Evolutionary conservation across 805 yeast species (phyloP).

Genomic region (Starmerella scarabaei): DNA sequence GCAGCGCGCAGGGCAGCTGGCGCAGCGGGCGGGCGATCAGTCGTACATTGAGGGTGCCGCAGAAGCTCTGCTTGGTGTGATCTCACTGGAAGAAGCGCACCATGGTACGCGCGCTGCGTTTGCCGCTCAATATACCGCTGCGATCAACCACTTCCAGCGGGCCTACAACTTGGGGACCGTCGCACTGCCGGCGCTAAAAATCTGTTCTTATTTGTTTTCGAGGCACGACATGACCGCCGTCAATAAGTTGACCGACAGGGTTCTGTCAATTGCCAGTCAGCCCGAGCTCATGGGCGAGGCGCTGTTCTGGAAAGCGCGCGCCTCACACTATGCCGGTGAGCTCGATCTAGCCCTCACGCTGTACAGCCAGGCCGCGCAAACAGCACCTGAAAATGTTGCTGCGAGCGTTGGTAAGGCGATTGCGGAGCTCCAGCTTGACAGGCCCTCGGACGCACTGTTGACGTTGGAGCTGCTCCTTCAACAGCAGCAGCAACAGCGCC

Average conservation of each 20-base stretch:
- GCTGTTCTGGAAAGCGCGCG: constrained; percentile 76
- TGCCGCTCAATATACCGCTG: constrained; percentile 41
- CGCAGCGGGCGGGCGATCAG: constrained; percentile 34
- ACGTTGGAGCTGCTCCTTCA: constrained; percentile 60
- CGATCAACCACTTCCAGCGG: constrained; percentile 37
- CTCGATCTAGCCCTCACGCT: constrained; percentile 55
- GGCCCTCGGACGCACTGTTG: constrained; percentile 69
- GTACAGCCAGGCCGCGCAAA: constrained; percentile 59
- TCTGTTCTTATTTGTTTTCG: constrained; percentile 62
- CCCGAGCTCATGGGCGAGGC: constrained; percentile 46
- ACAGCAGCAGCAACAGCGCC: constrained; percentile 29
- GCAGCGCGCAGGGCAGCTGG: constrained; percentile 61
- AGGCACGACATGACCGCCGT: constrained; percentile 48
- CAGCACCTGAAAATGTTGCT: constrained; percentile 46
- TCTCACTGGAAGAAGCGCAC: constrained; percentile 54
- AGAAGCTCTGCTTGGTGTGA: constrained; percentile 50
- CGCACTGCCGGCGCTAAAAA: constrained; percentile 43
- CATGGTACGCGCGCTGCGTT: constrained; percentile 46
- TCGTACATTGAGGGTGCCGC: constrained; percentile 33
- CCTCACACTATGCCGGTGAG: constrained; percentile 47
- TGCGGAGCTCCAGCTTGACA: constrained; percentile 58
- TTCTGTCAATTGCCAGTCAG: constrained; percentile 31
- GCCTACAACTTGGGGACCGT: constrained; percentile 35
- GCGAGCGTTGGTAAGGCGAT: constrained; percentile 79
- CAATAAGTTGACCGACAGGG: constrained; percentile 41